Percentiles rank a stretch among this genome's conserved stretches.
These are phyloP conservation scores for Endoconidiophora laricicola DNA, from an alignment of 2,329 filamentous ascomycete genomes.

Conservation along the genomic window DNA sequence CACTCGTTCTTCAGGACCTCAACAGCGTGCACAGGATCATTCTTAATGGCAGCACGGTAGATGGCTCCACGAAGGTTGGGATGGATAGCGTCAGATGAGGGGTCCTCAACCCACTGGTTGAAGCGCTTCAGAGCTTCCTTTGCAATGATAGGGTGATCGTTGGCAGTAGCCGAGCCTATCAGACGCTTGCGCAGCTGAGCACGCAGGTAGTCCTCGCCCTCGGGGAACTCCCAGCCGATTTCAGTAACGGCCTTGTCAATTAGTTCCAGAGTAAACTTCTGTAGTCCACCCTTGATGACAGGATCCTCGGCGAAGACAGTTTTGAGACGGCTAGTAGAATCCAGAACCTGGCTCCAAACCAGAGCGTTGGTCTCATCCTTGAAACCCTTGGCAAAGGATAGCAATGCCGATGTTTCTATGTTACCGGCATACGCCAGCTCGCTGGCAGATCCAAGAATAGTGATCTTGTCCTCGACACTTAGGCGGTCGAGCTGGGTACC, in stretches of 20 bases:
- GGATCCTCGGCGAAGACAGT: conserved; percentile 72
- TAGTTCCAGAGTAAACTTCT: conserved; percentile 64
- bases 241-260: conserved; percentile 58
- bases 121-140: conserved; percentile 66
- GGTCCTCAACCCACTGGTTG: conserved; percentile 56
- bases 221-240: conserved; percentile 71
- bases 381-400: conserved; percentile 77
- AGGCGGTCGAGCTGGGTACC: conserved; percentile 61
- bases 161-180: conserved; percentile 56
- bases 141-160: conserved; percentile 58
- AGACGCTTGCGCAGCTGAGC: conserved; percentile 71
- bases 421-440: conserved; percentile 80
- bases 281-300: conserved; percentile 52
- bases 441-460: conserved; percentile 74
- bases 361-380: conserved; percentile 66
- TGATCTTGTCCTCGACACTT: conserved; percentile 78
- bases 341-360: conserved; percentile 75
- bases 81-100: conserved; percentile 52
- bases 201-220: conserved; percentile 64
- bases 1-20: conserved; percentile 73
- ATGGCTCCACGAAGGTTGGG: conserved; percentile 67
- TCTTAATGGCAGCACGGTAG: conserved; percentile 60
- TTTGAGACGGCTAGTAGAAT: conserved; percentile 59
- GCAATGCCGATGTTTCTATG: conserved; percentile 61
- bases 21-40: conserved; percentile 51